Conservation (phyloP, 805 yeast species). For the Ogataea angusta region DNA sequence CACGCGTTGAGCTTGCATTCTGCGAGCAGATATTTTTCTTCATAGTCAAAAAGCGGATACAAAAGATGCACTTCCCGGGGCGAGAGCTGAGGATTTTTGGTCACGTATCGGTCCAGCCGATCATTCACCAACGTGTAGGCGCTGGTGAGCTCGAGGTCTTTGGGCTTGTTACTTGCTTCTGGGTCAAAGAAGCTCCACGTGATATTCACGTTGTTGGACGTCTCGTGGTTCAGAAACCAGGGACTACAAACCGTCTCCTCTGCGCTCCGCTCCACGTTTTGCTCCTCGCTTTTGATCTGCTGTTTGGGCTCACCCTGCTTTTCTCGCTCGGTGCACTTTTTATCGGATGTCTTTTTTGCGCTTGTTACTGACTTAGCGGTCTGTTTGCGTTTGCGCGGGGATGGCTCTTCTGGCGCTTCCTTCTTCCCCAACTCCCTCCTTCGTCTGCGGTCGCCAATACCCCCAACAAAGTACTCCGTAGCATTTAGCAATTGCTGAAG, state of each 20-base stretch:
- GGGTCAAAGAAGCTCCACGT: constrained; percentile 20
- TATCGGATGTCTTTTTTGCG: too few relatives aligned
- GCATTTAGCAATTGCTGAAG: constrained; percentile 24
- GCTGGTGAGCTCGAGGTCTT: constrained; percentile 18
- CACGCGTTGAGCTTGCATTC: constrained; percentile 50
- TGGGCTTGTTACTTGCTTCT: constrained; percentile 18
- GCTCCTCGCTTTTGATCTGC: neutral
- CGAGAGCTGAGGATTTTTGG: constrained; percentile 27
- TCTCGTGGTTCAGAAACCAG: constrained; percentile 25
- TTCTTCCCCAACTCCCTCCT: neutral
- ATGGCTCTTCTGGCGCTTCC: neutral
- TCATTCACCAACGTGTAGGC: constrained; percentile 21
- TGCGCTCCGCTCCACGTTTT: neutral
- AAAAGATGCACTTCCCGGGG: constrained; percentile 28
- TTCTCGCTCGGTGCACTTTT: too few relatives aligned
- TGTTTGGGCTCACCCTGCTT: too few relatives aligned
- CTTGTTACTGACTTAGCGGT: too few relatives aligned
- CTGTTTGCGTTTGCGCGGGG: too few relatives aligned
- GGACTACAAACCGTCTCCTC: constrained; percentile 1
- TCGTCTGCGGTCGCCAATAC: neutral
- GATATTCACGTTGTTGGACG: constrained; percentile 14
- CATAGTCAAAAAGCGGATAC: constrained; percentile 43
- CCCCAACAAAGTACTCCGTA: constrained; percentile 22
- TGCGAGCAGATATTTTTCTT: constrained; percentile 48
- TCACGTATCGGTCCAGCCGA: constrained; percentile 25